phyloP scores from a whole-genome alignment of 306 rosid species.

The Astragalus glycyphyllos region DNA sequence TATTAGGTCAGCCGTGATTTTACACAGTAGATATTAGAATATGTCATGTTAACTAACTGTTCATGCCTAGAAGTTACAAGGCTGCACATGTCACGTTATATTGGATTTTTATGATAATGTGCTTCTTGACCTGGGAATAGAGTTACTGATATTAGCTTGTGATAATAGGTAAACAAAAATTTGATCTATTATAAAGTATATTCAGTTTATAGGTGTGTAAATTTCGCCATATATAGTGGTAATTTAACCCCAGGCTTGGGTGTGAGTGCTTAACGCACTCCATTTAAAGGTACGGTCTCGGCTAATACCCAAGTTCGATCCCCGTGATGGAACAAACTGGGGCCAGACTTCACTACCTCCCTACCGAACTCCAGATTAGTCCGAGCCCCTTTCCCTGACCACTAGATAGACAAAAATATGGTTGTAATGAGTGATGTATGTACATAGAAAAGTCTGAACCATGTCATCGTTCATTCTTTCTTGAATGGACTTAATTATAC shows the following conservation, averaged over 20 bases:
- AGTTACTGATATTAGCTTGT: neutral
- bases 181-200: slow-evolving; percentile 7
- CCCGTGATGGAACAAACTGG: too few relatives aligned
- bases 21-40: slow-evolving; percentile 12
- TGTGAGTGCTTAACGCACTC: too few relatives aligned
- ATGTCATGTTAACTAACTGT: neutral
- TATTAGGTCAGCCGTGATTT: slow-evolving; percentile 18
- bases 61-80: slow-evolving; percentile 12
- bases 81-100: slow-evolving; percentile 16
- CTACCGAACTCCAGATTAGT: too few relatives aligned
- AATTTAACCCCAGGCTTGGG: too few relatives aligned
- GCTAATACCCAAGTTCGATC: too few relatives aligned
- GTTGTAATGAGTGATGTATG: neutral
- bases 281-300: too few relatives aligned
- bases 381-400: too few relatives aligned
- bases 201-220: slow-evolving; percentile 23
- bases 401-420: too few relatives aligned
- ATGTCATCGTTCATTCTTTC: slow-evolving; percentile 9
- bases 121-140: slow-evolving; percentile 11
- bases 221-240: slow-evolving; percentile 13
- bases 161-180: neutral
- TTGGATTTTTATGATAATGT: slow-evolving; percentile 1
- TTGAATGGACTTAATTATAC: slow-evolving; percentile 29
- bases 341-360: too few relatives aligned
- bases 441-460: neutral